Percentiles rank a stretch among this genome's conserved stretches.
phyloP scores from a whole-genome alignment of 192 early-diverging fungal species.

The Linnemannia exigua region DNA sequence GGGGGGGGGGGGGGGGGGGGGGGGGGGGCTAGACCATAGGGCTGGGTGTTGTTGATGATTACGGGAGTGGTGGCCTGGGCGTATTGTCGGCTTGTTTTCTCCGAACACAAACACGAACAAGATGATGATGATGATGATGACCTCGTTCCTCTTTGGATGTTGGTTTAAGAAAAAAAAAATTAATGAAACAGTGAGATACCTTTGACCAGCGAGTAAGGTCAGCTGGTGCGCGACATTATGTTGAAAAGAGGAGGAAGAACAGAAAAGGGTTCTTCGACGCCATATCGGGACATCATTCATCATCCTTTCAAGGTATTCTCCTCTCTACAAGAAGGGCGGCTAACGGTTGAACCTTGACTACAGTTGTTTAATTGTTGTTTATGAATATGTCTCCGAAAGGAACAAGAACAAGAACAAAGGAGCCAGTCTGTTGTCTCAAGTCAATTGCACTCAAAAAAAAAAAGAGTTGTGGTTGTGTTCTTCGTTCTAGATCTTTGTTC shows the following conservation, averaged over 20 bases:
- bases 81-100: constrained; percentile 2
- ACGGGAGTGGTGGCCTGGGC: neutral
- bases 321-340: too few species aligned
- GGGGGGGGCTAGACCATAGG: neutral
- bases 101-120: neutral
- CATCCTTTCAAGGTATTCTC: neutral
- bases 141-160: neutral
- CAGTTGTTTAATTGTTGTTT: neutral
- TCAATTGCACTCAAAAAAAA: too few species aligned
- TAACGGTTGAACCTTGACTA: neutral
- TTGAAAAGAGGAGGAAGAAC: neutral
- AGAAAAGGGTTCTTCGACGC: neutral
- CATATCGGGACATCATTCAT: neutral
- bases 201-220: neutral
- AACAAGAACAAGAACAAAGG: neutral
- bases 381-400: neutral
- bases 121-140: neutral
- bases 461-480: too few species aligned
- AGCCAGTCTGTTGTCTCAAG: neutral
- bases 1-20: neutral
- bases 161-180: neutral
- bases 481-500: neutral
- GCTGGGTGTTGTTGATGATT: neutral
- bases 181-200: neutral
- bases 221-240: neutral